Evolutionary conservation across 805 yeast genomes (phyloP).

Genomic region (Nakazawaea ernobii): DNA sequence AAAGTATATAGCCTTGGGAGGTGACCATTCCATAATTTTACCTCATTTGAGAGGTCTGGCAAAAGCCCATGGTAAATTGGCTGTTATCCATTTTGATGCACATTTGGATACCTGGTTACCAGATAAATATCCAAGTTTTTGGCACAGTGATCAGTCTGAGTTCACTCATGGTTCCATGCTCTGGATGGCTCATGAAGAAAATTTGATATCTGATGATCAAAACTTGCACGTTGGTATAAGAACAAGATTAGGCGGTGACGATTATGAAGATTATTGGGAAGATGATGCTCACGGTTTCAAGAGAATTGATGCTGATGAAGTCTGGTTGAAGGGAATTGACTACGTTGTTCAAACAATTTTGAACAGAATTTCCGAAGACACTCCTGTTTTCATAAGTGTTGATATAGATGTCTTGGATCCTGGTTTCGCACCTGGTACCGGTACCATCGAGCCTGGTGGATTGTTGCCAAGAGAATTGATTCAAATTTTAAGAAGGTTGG

Average conservation of each 20-base stretch:
- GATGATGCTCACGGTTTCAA: conserved; percentile 66
- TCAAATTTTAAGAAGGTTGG: conserved; percentile 39
- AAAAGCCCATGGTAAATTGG: conserved; percentile 57
- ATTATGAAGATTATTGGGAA: conserved; percentile 55
- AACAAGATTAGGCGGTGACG: conserved; percentile 61
- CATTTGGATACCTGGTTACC: conserved; percentile 84
- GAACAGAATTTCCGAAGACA: conserved; percentile 49
- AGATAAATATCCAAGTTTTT: conserved; percentile 56
- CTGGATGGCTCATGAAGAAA: conserved; percentile 75
- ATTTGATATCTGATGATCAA: conserved; percentile 44
- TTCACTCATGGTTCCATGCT: conserved; percentile 84
- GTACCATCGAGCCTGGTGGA: conserved; percentile 57
- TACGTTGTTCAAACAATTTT: conserved; percentile 47
- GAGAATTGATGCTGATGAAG: conserved; percentile 67
- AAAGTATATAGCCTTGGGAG: conserved; percentile 68
- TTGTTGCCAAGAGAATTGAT: conserved; percentile 50
- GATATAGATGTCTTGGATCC: conserved; percentile 66
- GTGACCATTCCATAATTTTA: conserved; percentile 73
- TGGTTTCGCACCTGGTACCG: conserved; percentile 53
- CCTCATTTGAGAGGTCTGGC: conserved; percentile 66
- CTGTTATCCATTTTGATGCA: conserved; percentile 79
- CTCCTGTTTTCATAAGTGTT: conserved; percentile 72
- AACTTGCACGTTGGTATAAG: conserved; percentile 76
- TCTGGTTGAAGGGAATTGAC: conserved; percentile 57
- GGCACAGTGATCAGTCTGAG: conserved; percentile 52